These are phyloP conservation scores for Saccharomycopsis lassenensis DNA, from an alignment of 805 yeast species.

Conservation along the genomic window DNA sequence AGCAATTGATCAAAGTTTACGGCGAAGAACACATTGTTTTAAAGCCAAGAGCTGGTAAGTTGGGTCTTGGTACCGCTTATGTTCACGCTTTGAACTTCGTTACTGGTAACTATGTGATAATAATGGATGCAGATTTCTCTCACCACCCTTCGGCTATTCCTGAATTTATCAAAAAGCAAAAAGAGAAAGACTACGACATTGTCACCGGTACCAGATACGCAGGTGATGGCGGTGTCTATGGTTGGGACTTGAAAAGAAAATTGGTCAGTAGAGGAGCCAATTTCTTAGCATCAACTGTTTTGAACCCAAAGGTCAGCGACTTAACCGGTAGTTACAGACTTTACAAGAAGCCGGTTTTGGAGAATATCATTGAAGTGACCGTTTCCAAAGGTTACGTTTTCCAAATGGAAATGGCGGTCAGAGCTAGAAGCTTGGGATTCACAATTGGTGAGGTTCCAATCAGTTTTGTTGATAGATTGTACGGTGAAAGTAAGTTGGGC, in stretches of 20 bases:
- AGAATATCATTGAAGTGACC: constrained; percentile 55
- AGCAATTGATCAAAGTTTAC: constrained; percentile 43
- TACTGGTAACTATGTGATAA: constrained; percentile 64
- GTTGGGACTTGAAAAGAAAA: constrained; percentile 76
- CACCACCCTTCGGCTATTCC: constrained; percentile 79
- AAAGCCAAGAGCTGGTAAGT: constrained; percentile 64
- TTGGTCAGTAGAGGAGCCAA: constrained; percentile 73
- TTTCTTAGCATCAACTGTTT: constrained; percentile 59
- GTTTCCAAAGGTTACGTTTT: constrained; percentile 71
- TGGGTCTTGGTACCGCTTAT: constrained; percentile 74
- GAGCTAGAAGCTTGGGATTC: constrained; percentile 66
- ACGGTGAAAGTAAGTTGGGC: constrained; percentile 70
- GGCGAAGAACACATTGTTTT: constrained; percentile 52
- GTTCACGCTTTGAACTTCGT: constrained; percentile 65
- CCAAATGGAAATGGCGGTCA: constrained; percentile 84
- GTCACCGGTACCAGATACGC: constrained; percentile 48
- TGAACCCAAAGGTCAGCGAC: constrained; percentile 64
- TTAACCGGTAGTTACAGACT: constrained; percentile 70
- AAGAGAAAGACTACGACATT: constrained; percentile 39
- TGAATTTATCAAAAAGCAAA: constrained; percentile 54
- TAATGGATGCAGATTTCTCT: constrained; percentile 79
- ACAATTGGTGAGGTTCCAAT: constrained; percentile 72
- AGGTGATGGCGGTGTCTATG: constrained; percentile 74
- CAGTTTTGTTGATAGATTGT: constrained; percentile 65
- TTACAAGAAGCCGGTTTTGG: constrained; percentile 59